phyloP scores from a whole-genome alignment of 805 yeast genomes.

The Metschnikowia baotianmanensis region DNA sequence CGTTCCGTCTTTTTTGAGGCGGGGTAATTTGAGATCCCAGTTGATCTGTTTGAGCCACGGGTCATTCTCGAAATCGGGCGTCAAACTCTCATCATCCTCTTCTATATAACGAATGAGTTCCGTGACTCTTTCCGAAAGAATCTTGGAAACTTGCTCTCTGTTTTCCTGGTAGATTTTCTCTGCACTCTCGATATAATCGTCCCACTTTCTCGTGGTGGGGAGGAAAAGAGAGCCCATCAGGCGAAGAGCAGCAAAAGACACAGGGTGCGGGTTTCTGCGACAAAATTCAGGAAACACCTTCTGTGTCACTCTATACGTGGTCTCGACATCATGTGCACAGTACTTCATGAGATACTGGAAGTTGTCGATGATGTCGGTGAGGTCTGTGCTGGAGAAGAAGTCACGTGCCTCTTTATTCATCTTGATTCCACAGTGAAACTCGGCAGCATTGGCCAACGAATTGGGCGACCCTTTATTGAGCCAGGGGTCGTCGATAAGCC shows the following conservation, averaged over 20 bases:
- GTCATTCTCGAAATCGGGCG: conserved; percentile 49
- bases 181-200: conserved; percentile 61
- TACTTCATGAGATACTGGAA: conserved; percentile 66
- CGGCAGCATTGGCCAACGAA: conserved; percentile 75
- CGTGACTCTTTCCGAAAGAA: conserved; percentile 57
- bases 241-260: conserved; percentile 82
- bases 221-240: conserved; percentile 70
- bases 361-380: conserved; percentile 50
- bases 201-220: conserved; percentile 78
- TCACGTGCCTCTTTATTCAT: conserved; percentile 71
- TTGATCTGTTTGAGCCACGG: conserved; percentile 91
- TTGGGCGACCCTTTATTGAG: conserved; percentile 70
- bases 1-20: conserved; percentile 63
- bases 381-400: conserved; percentile 53
- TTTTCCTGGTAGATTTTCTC: conserved; percentile 65
- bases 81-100: conserved; percentile 26
- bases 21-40: conserved; percentile 69
- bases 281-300: conserved; percentile 69
- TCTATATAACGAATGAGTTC: conserved; percentile 48
- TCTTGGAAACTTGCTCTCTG: conserved; percentile 52
- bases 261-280: conserved; percentile 84
- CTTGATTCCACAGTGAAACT: conserved; percentile 67
- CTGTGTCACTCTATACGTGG: conserved; percentile 67
- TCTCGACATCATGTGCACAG: conserved; percentile 81
- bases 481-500: conserved; percentile 76